Percentiles rank a stretch among this genome's conserved stretches.
Conservation (phyloP, 495 filamentous ascomycete genomes). For the Letharia columbiana region DNA sequence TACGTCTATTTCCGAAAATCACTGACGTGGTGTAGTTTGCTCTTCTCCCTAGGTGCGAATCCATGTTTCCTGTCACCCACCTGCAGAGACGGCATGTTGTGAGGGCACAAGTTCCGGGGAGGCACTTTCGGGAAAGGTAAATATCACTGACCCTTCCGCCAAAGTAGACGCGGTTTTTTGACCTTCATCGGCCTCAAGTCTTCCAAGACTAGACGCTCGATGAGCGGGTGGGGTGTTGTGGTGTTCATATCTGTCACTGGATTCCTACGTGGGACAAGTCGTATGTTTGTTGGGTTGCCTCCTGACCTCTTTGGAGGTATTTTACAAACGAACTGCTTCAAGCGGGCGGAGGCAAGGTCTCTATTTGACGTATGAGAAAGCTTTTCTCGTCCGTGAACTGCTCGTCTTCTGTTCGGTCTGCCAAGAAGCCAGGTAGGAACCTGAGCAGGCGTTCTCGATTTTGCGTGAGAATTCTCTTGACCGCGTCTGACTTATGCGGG, state of each 20-base stretch:
- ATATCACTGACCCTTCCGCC: neutral
- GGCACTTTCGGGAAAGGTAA: neutral
- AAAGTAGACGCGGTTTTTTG: neutral
- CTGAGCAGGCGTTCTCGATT: slow-evolving; percentile 83
- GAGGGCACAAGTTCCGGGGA: neutral
- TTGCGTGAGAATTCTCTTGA: slow-evolving; percentile 90
- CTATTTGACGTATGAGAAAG: slow-evolving; percentile 91
- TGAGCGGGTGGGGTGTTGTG: neutral
- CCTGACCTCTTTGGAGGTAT: neutral
- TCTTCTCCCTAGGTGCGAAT: neutral
- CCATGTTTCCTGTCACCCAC: neutral
- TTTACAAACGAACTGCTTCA: neutral
- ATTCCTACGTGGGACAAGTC: neutral
- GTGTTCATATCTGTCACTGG: neutral
- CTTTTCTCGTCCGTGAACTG: slow-evolving; percentile 98
- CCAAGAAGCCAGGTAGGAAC: slow-evolving; percentile 85
- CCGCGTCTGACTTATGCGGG: slow-evolving; percentile 85
- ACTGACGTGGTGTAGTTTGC: neutral
- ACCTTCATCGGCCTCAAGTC: neutral
- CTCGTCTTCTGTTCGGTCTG: slow-evolving; percentile 93
- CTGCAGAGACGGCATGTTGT: neutral
- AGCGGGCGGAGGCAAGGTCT: slow-evolving; percentile 25
- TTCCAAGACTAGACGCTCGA: neutral
- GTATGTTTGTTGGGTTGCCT: neutral
- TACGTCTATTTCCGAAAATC: neutral